A percentile compares a stretch with the other conserved stretches of the same genome.
These are phyloP conservation scores for Lipomyces sp. DNA, from an alignment of 805 yeast species.

Conservation along the genomic window DNA sequence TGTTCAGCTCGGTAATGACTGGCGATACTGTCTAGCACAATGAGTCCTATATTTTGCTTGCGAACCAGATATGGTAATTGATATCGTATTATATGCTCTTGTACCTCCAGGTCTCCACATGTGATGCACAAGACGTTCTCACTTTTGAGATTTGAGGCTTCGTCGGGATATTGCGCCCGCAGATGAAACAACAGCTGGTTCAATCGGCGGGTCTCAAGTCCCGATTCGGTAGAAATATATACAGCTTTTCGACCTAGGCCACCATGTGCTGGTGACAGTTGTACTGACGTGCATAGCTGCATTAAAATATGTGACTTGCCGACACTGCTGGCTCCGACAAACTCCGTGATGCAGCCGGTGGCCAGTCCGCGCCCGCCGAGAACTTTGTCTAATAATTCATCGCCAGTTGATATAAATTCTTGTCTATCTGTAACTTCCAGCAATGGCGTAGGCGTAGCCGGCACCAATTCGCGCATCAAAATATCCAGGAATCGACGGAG, in stretches of 20 bases:
- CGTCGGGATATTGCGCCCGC: slow-evolving; percentile 35
- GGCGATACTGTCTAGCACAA: slow-evolving; percentile 76
- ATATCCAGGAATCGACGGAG: slow-evolving; percentile 11
- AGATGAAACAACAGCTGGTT: slow-evolving; percentile 52
- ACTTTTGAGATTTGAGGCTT: slow-evolving; percentile 28
- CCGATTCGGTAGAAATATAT: slow-evolving; percentile 80
- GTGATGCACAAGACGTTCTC: slow-evolving; percentile 57
- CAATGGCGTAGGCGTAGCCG: not conserved
- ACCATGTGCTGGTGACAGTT: slow-evolving; percentile 53
- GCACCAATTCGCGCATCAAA: not conserved
- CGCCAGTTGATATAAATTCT: slow-evolving; percentile 57
- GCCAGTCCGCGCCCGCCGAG: slow-evolving; percentile 58
- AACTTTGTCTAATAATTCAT: slow-evolving; percentile 55
- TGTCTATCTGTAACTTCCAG: not conserved
- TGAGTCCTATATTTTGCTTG: slow-evolving; percentile 53
- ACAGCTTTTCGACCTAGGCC: slow-evolving; percentile 59
- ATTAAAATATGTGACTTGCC: slow-evolving; percentile 84
- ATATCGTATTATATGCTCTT: slow-evolving; percentile 70
- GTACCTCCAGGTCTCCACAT: slow-evolving; percentile 71
- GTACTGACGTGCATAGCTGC: slow-evolving; percentile 67
- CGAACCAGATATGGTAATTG: slow-evolving; percentile 67
- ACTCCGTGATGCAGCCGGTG: slow-evolving; percentile 65
- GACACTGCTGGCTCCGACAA: slow-evolving; percentile 74
- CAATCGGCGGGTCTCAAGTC: slow-evolving; percentile 68
- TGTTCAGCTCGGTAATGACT: slow-evolving; percentile 71